Percentiles rank a stretch among this genome's conserved stretches.
Conservation (phyloP, 1,284 basidiomycete species). For the Puccinia coronata region DNA sequence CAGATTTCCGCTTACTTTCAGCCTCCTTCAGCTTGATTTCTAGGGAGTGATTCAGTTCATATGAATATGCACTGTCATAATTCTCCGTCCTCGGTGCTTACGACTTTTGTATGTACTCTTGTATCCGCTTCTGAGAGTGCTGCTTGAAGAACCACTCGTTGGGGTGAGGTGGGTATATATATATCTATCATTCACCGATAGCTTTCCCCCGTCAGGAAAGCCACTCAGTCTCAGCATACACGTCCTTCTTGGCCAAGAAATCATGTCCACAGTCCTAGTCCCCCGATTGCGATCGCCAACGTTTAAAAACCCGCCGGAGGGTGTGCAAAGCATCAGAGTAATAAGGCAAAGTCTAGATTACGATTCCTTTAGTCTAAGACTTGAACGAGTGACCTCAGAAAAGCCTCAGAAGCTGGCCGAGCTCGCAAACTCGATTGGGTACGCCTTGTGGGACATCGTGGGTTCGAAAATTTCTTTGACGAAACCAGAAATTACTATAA, state of each 20-base stretch:
- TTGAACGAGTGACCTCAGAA: not conserved
- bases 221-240: no score
- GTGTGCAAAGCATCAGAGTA: not conserved
- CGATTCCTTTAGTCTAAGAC: not conserved
- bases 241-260: not conserved
- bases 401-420: not conserved
- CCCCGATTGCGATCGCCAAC: constrained; percentile 24
- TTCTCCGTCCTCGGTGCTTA: no score
- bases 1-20: no score
- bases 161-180: no score
- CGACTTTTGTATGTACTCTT: no score
- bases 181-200: no score
- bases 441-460: constrained; percentile 28
- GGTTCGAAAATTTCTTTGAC: not conserved
- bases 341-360: not conserved
- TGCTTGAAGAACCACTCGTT: no score
- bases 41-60: no score
- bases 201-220: no score
- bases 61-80: no score
- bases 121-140: no score
- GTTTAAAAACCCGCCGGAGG: not conserved
- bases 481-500: not conserved
- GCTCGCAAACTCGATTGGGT: constrained; percentile 17
- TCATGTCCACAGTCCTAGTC: not conserved
- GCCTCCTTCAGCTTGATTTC: no score